Conservation (phyloP, 2,329 filamentous ascomycete genomes). For the Zymoseptoria crescenta region DNA sequence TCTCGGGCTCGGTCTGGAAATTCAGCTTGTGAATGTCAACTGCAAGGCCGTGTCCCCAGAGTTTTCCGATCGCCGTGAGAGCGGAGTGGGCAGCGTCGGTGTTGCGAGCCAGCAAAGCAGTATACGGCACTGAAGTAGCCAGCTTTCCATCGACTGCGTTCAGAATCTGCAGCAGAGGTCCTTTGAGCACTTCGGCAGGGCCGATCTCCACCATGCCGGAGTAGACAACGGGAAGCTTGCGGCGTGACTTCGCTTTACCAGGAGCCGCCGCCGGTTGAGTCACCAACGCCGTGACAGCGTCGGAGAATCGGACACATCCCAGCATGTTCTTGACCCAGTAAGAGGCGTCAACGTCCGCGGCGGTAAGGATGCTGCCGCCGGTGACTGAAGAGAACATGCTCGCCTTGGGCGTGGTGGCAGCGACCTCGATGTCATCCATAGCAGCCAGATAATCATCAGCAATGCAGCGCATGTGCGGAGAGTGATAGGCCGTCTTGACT, state of each 20-base stretch:
- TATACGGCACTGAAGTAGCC: neutral
- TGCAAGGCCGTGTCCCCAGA: neutral
- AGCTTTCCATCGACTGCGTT: neutral
- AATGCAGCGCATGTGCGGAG: conserved; percentile 27
- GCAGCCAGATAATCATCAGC: conserved; percentile 6
- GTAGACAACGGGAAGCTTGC: neutral
- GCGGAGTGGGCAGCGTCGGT: neutral
- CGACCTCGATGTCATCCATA: neutral
- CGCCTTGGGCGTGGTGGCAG: neutral
- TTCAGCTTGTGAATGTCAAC: conserved; percentile 1
- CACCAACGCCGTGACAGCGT: neutral
- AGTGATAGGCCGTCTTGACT: conserved; percentile 40
- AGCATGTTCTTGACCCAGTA: conserved; percentile 7
- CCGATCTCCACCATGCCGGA: conserved; percentile 8
- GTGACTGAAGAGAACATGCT: conserved; percentile 8
- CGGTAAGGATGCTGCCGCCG: neutral
- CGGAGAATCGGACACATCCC: conserved; percentile 2
- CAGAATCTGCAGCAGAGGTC: conserved; percentile 8
- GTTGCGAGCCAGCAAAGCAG: neutral
- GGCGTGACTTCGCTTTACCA: neutral
- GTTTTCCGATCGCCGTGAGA: neutral
- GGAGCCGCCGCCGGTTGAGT: neutral
- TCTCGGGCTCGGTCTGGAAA: neutral
- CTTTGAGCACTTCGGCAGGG: conserved; percentile 7
- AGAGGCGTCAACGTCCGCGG: neutral